Conservation (phyloP, 2,329 filamentous ascomycete species). For the Stagonosporopsis cucurbitacearum region DNA sequence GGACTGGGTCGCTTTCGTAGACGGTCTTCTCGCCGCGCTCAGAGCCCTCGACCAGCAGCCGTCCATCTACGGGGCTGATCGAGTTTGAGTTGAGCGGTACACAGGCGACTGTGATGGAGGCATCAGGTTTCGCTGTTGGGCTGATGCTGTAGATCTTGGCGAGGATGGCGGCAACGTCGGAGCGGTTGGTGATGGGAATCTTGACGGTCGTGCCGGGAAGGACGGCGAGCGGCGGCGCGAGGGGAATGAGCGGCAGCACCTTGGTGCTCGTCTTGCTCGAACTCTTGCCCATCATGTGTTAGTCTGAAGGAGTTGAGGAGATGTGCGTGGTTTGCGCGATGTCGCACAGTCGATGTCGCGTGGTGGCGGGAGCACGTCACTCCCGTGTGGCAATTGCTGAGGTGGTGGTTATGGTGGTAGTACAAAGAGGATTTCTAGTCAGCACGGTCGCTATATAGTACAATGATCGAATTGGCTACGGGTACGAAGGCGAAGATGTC, state of each 20-base stretch:
- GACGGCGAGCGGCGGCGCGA: conserved; percentile 80
- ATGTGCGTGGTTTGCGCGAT: not conserved
- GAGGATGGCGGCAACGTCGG: conserved; percentile 87
- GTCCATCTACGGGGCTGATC: conserved; percentile 72
- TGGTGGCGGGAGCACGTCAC: conserved; percentile 11
- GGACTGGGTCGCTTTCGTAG: conserved; percentile 59
- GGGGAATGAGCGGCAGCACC: conserved; percentile 77
- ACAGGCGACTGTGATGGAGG: conserved; percentile 81
- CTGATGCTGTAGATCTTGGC: conserved; percentile 82
- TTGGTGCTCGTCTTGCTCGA: conserved; percentile 44
- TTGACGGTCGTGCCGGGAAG: conserved; percentile 85
- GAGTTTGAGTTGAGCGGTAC: conserved; percentile 81
- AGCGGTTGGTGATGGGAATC: conserved; percentile 80
- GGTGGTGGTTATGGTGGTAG: conserved; percentile 3
- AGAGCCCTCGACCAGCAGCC: conserved; percentile 74
- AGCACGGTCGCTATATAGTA: not conserved
- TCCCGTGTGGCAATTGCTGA: conserved; percentile 1
- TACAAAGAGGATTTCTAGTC: not conserved
- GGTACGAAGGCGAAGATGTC: not conserved
- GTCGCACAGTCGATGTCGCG: conserved; percentile 6
- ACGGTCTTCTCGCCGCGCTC: conserved; percentile 45
- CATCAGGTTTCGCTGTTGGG: conserved; percentile 67
- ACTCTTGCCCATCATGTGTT: conserved; percentile 44
- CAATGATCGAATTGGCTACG: not conserved
- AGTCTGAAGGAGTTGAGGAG: not conserved